These are phyloP conservation scores for Pholiota adiposa DNA, from an alignment of 1,284 basidiomycete species.

Conservation along the genomic window DNA sequence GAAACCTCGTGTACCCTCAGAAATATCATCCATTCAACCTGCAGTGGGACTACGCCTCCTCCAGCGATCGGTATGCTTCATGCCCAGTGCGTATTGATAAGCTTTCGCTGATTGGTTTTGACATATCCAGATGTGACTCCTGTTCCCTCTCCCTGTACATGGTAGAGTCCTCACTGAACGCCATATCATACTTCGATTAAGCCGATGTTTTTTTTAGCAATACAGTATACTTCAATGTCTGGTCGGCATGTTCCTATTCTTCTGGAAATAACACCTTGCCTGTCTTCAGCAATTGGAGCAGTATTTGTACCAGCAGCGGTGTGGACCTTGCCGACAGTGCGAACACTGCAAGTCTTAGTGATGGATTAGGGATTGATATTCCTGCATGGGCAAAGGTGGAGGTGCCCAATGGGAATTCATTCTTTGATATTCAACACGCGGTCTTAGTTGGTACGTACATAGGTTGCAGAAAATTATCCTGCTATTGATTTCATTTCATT, in stretches of 20 bases:
- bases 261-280: conserved; percentile 25
- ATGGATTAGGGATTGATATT: conserved; percentile 16
- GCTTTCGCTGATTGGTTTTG: neutral
- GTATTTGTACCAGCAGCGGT: conserved; percentile 24
- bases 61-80: conserved; percentile 15
- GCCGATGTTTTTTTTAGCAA: conserved; percentile 22
- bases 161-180: conserved; percentile 21
- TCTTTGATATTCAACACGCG: conserved; percentile 23
- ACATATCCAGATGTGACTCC: conserved; percentile 13
- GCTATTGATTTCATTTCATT: neutral
- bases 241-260: conserved; percentile 34
- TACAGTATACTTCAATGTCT: conserved; percentile 37
- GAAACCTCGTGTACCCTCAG: conserved; percentile 6
- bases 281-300: conserved; percentile 27
- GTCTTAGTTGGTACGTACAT: conserved; percentile 21
- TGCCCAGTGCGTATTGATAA: neutral
- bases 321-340: conserved; percentile 18
- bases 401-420: conserved; percentile 20
- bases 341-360: conserved; percentile 1
- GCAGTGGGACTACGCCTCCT: neutral
- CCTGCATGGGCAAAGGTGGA: conserved; percentile 28
- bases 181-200: neutral
- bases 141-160: conserved; percentile 30
- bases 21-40: neutral
- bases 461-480: neutral